Evolutionary conservation across 1,284 basidiomycete genomes (phyloP), one percentile per base, ranked within the genome.

Genomic region (Hemileia vastatrix): DNA sequence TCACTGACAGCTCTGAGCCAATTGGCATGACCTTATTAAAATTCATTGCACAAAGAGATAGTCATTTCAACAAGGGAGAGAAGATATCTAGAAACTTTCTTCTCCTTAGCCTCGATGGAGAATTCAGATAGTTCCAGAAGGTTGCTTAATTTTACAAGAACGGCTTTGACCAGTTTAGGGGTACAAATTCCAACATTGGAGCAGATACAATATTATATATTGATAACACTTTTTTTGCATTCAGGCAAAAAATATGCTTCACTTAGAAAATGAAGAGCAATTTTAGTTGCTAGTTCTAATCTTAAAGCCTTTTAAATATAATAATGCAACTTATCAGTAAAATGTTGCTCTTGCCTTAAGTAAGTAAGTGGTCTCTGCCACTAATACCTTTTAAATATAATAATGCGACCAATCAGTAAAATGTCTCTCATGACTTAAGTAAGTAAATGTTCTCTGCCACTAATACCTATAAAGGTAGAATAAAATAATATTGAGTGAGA

Each of bases 1-100:
- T 61, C 58, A 1, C 58, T 52, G 33, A 61, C 50, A 6, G 50
- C 50, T 45, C 58, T 32, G 32, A 61, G 53, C 58, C 58, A 61
- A 36, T 40, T 53, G 19, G 54, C 58, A 32, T 61, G 58, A 48
- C 54, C 52, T 21, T 54, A 54, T 5, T 51, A 52, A 40, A 61
- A 61, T 43, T 61, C 58, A 27, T 51, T 47, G 11, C 58, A 50
- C n/a, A 54, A 61, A 15, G 45, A 54, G 44, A 43, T 54, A 43
- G 58, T 52, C 8, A 61, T 9, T 24, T 53, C 50, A 33, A 61
- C 48, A 13, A 61, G 19, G n/a, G 53, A 50, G 51, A 21, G 32
- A 21, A 61, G 19, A 47, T 61, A 52, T 8, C 54, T 52, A 9
- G 11, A 27, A 2, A 61, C 51, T 47, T 61, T 52, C 13, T 19